Evolutionary conservation across 1,284 basidiomycete genomes (phyloP), one percentile per base, ranked within the genome.

Genomic region (Takashimella koratensis): DNA sequence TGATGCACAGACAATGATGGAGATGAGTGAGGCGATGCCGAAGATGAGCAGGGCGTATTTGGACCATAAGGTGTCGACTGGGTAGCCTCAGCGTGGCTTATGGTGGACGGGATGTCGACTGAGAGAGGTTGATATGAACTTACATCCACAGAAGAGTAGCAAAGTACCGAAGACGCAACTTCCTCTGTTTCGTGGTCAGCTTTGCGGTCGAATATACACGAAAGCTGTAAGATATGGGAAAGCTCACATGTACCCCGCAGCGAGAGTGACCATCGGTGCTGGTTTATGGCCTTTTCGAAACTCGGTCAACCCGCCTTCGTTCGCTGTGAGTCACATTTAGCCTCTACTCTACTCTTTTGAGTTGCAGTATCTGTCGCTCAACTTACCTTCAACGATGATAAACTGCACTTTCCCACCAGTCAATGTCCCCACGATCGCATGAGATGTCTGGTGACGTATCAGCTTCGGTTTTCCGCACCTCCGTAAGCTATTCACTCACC

Each of bases 181-280:
- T 13, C 60, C 65, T 2, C 66, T 68, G 30, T 8, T 22, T 42
- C 40, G 4, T 21, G 3, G 26, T 46, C 16, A 36, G 30, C 30
- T 8, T 36, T 36, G 16, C 10, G 8, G 8, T 16, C 8, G 30
- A 8, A 36, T 8, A 8, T 8, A 36, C 30, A 36, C 16, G 30
- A 8, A 36, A 16, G 10, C 16, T 40, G 20, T 8, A 53, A 25
- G 11, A 45, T 19, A 10, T 6, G 27, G 5, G 16, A 11, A 26
- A 5, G 47, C 66, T 54, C 36, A 68, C 66, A 65, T 47, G 45
- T 70, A 70, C 2, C 68, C 68, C 8, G 68, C 68, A 11, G 64
- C 59, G 10, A 70, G 48, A 5, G 68, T 64, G 8, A 55, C 25
- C 10, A 44, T 19, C 24, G 36, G 49, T 26, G 51, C 56, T 4